A percentile compares a stretch with the other conserved stretches of the same genome.
These are phyloP conservation scores for Herpotrichia juniperi DNA, from an alignment of 2,329 filamentous ascomycete species.

Conservation along the genomic window DNA sequence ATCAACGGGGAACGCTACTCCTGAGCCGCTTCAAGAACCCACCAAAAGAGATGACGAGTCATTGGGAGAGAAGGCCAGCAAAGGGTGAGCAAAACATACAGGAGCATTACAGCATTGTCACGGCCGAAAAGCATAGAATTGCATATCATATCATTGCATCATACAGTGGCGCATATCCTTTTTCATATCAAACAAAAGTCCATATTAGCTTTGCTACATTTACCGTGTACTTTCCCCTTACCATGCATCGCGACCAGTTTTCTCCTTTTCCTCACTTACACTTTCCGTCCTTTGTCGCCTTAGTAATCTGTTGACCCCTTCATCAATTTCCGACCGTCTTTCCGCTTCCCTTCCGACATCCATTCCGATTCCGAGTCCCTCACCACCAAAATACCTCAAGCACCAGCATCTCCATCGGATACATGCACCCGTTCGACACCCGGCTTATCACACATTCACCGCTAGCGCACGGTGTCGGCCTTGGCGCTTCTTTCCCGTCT, in stretches of 20 bases:
- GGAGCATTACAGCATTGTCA: neutral
- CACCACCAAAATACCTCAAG: neutral
- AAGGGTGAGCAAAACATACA: neutral
- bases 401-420: neutral
- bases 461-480: constrained; percentile 8
- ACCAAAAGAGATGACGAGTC: neutral
- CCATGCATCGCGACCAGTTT: no score
- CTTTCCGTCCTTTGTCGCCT: no score
- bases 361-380: no score
- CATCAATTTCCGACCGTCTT: no score
- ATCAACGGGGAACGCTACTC: neutral
- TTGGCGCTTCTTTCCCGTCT: constrained; percentile 5
- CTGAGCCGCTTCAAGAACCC: neutral
- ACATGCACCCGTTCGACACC: constrained; percentile 3
- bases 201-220: no score
- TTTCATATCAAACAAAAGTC: no score
- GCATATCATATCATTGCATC: neutral
- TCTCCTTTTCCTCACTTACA: no score
- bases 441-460: constrained; percentile 7
- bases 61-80: neutral
- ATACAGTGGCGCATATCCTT: neutral
- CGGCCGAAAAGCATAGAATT: neutral
- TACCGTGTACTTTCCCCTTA: no score
- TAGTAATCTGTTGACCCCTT: no score
- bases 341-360: no score